phyloP scores from a whole-genome alignment of 2,329 filamentous ascomycete species.

The Eutypella sp. region DNA sequence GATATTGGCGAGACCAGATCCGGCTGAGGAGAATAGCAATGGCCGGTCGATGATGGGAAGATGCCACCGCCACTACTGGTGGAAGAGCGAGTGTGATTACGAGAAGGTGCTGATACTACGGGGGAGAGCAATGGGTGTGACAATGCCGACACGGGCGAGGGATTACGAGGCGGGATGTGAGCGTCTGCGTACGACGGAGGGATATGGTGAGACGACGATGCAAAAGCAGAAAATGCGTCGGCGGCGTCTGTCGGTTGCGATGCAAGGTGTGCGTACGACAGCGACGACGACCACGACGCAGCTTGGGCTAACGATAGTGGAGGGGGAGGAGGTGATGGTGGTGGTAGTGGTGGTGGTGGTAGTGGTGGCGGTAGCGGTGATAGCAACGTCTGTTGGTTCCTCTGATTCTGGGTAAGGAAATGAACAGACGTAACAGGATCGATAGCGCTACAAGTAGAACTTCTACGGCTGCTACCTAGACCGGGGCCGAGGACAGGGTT shows the following conservation, averaged over 20 bases:
- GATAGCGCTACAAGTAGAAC: background rate
- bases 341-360: too few relatives aligned
- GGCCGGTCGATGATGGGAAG: slow-evolving; percentile 2
- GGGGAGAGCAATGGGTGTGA: background rate
- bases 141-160: background rate
- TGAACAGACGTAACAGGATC: background rate
- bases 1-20: slow-evolving; percentile 30
- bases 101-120: background rate
- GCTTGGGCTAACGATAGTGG: background rate
- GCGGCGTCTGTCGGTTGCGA: background rate
- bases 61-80: slow-evolving; percentile 11
- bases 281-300: too few relatives aligned
- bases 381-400: too few relatives aligned
- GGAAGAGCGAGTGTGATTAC: background rate
- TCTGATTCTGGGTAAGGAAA: background rate
- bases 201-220: background rate
- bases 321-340: too few relatives aligned
- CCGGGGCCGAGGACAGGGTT: background rate
- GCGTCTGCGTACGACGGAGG: background rate
- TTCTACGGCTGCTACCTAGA: background rate
- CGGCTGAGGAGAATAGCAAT: slow-evolving; percentile 17
- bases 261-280: too few relatives aligned
- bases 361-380: too few relatives aligned
- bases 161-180: background rate
- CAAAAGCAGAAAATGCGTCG: background rate